Evolutionary conservation across 2,329 filamentous ascomycete genomes (phyloP), one percentile per base, ranked within the genome.

Genomic region (Juglanconis sp.): DNA sequence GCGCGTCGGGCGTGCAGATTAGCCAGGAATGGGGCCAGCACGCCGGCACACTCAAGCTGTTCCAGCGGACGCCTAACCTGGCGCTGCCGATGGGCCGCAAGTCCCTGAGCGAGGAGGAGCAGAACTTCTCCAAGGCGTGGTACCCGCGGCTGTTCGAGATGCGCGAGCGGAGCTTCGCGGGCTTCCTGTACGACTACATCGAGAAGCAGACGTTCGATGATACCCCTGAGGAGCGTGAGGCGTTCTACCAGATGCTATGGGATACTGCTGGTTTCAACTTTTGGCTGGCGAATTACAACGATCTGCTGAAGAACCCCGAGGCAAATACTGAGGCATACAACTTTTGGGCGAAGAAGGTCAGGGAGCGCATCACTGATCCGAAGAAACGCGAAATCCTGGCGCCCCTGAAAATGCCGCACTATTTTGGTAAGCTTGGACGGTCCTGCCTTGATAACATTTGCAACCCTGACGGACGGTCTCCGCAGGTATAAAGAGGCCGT

Each of bases 41-140:
- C 11, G 84, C 80, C 0, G 78, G 75, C 5, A 71, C 80, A 1
- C 64, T 90, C 31, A 79, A 73, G 3, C 83, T 90, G 40, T 88
- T 89, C 70, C 86, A 89, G 66, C 80, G 87, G 10, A 89, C 86
- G 1, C 87, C 87, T 0, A 90, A 89, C 61, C 74, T 87, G 6
- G 84, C 84, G 0, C 66, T 89, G 0, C 86, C 86, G 0, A 87
- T 90, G 84, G 76, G 79, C 2, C 78, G 81, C 60, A 72, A 75
- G 2, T 46, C 72, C 1, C 72, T 87, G 34, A 79, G 77, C 0
- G 72, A 69, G 10, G 75, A 80, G 59, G 80, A 85, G 62, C 82
- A 88, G 66, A 72, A 82, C 31, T 67, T 67, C 2, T 68, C 66
- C 30, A 81, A 82, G 65, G 65, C 63, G 7, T 71, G 69, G 40